Evolutionary conservation across 495 filamentous ascomycete genomes (phyloP), one percentile per base, ranked within the genome.

Genomic region (Podospora fimiseda): DNA sequence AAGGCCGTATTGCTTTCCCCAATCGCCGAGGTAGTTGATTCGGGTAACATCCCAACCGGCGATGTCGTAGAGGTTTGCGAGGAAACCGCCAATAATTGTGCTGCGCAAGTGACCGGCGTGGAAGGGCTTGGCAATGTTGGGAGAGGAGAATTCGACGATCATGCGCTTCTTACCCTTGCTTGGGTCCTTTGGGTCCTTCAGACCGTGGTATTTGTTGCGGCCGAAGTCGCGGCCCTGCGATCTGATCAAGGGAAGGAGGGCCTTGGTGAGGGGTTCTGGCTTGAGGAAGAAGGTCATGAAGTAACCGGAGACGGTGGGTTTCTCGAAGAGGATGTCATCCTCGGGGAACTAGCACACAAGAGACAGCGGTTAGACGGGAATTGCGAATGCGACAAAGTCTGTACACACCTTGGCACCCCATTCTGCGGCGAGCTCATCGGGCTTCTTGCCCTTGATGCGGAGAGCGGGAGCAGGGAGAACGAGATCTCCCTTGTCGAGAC

Each of bases 401-500:
- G 7, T 11, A 20, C n/a, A 8, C 36, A 80, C 81, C 74, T 89
- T 87, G 48, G 78, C 78, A 14, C 75, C 81, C 75, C 89, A 83
- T 59, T 94, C 85, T 51, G 75, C 69, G 40, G 80, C 82, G 21
- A 90, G 74, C 59, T 86, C 87, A 41, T 79, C 70, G 9, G 88
- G 88, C 60, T 91, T 95, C 72, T 82, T 83, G 50, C 86, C 84
- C 71, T 93, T 92, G 53, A 95, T 74, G 45, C 87, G 78, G 47
- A 96, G 74, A 11, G 90, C 79, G 7, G 92, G 85, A 27, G 89
- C 84, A 46, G 92, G 82, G 33, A 96, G 72, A 42, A 85, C 74
- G 57, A 97, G 70, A 65, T 97, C 92, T 55, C 92, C 92, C 77
- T 94, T 94, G 52, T 96, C 91, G 22, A 95, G 72, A 43, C 82